Evolutionary conservation across 139 green algal species (phyloP), one percentile per base, ranked within the genome.

Genomic region (Ettlia oleoabundans): DNA sequence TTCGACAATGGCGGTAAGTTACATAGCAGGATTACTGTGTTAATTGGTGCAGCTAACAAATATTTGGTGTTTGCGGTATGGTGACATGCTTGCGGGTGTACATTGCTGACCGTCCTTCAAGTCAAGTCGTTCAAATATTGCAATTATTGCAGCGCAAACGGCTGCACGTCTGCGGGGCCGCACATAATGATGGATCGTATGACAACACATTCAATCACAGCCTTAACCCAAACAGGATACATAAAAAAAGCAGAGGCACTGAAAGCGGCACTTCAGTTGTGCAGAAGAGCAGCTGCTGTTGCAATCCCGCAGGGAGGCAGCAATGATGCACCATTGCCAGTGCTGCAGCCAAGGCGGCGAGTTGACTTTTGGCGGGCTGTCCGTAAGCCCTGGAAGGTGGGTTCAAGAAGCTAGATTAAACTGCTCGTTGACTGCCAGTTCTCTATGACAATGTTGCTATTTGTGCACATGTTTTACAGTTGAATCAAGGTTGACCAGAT

Each of bases 301-400:
- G 73, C 73, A 38, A 22, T 18, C 35, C 30, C 5, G 63, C 65
- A 52, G 52, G 21, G 8, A 21, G n/a, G 53, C 28, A 38, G 26
- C 18, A 10, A 53, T 4, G 70, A 18, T 35, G 52, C 37, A 40
- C 43, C 18, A 28, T 61, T 0, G 42, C 73, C 7, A 42, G 67
- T n/a, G n/a, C n/a, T n/a, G n/a, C n/a, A n/a, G 58, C 35, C 35
- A 1, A 40, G 52, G 26, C 73, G 52, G 51, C 52, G 52, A 26
- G 24, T 53, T 3, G 73, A 80, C 73, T 80, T 80, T 52, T 80
- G 73, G 73, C 35, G 73, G 24, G 73, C 53, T 9, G 53, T 53
- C n/a, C n/a, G n/a, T n/a, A n/a, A n/a, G n/a, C n/a, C n/a, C n/a
- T n/a, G n/a, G n/a, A n/a, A n/a, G n/a, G n/a, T n/a, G n/a, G n/a